phyloP scores from a whole-genome alignment of 306 rosid genomes.

The Quercus ilex region DNA sequence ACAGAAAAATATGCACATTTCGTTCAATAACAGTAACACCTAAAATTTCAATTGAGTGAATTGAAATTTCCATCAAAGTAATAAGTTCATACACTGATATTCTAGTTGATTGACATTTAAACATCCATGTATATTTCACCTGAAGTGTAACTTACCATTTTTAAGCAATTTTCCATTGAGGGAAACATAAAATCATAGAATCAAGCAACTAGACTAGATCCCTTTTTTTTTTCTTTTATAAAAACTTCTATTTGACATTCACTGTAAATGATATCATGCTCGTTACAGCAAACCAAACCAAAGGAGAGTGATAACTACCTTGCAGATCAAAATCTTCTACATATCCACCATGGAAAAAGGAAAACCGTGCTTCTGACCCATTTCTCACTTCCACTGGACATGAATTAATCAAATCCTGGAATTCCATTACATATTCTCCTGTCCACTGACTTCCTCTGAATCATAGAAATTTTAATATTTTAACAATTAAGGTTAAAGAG shows the following conservation, averaged over 20 bases:
- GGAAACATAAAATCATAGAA: too few species aligned
- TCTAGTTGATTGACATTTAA: background rate
- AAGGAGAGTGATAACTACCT: conserved; percentile 40
- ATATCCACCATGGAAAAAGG: conserved; percentile 79
- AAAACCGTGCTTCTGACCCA: conserved; percentile 67
- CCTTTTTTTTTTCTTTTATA: too few species aligned
- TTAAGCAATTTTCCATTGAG: too few species aligned
- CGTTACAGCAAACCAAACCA: conserved; percentile 1
- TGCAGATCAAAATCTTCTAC: conserved; percentile 66
- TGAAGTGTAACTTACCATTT: too few species aligned
- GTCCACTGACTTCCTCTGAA: conserved; percentile 89
- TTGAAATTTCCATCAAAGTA: background rate
- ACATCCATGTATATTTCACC: background rate
- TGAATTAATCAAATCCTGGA: conserved; percentile 55
- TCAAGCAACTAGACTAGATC: too few species aligned
- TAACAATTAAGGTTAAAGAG: background rate
- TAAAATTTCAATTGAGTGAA: background rate
- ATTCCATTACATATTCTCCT: conserved; percentile 73
- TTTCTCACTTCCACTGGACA: conserved; percentile 33
- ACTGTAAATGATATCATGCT: background rate
- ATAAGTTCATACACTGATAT: background rate
- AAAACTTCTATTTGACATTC: too few species aligned
- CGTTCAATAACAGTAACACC: background rate
- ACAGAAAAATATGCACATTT: background rate
- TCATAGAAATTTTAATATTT: conserved; percentile 17